Base-by-base conservation (phyloP, 2,329 filamentous ascomycete species). In the Ambrosiella cleistominuta region DNA sequence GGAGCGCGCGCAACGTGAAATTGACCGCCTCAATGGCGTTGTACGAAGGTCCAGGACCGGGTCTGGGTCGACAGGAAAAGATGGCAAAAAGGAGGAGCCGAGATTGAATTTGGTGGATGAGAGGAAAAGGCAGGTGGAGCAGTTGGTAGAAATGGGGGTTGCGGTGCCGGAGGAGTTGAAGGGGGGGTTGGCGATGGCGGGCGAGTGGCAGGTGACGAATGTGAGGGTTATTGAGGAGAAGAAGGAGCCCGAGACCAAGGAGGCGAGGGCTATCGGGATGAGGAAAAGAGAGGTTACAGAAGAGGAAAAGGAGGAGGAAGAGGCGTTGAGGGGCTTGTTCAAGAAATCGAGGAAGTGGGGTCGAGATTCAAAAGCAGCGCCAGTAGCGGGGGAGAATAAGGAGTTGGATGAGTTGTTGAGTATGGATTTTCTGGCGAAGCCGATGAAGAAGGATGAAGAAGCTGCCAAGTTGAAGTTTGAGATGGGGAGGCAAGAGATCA, bases 121-220 rank as follows among this genome's bases (percentile, higher is more conserved):
- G 63, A 74, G 88, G 58, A 91, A 91, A 69, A 78, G 77, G 57
- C 93, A 98, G 70, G 79, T 94, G 65, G 83, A 89, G 62, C 89
- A 97, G 69, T 75, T 98, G 9, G 89, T 85, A 3, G 86, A 85
- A 40, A 78, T 98, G 76, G 93, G 93, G 0, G 82, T 98, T 54
- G 80, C 82, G 52, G 79, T 97, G 57, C 93, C 93, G 0, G 82
- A 87, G 50, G 82, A 86, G 63, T 82, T 88, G 59, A 76, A 88
- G 60, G 75, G 78, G 1, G 87, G 93, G 61, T 82, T 96, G 80
- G 89, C 90, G 4, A 82, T 96, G 73, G 83, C 85, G 3, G 88
- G 93, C 38, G 86, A 95, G 57, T 98, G 91, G 91, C 81, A 88
- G 0, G 79, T 83, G 9, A 82, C 79, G 60, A 81, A 78, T 5